phyloP scores from a whole-genome alignment of 495 filamentous ascomycete genomes.

The Viridothelium virens region DNA sequence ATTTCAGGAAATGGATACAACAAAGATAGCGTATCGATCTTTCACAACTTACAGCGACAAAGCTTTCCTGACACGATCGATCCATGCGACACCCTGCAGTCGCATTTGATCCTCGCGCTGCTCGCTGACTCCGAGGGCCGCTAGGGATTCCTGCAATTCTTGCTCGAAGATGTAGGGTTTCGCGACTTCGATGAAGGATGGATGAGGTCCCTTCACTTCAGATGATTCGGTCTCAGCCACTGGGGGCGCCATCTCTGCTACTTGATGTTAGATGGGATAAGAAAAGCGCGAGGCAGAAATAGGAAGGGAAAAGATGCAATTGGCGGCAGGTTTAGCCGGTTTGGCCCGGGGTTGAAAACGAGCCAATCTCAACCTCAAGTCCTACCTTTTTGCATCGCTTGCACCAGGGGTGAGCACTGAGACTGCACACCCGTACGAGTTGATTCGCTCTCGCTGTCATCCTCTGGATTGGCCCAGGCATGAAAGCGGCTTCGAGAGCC shows the following conservation, averaged over 20 bases:
- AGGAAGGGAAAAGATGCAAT: too few species aligned
- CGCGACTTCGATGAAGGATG: conserved; percentile 63
- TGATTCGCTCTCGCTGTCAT: too few species aligned
- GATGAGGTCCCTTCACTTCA: conserved; percentile 47
- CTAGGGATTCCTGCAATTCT: conserved; percentile 52
- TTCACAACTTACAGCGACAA: conserved; percentile 57
- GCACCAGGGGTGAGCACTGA: neutral
- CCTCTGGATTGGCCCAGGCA: too few species aligned
- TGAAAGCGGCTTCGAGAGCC: too few species aligned
- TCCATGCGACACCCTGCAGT: conserved; percentile 70
- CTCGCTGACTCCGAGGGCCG: conserved; percentile 46
- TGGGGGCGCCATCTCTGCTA: conserved; percentile 8
- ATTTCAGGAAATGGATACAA: conserved; percentile 11
- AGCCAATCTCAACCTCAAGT: neutral
- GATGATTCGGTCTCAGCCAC: too few species aligned
- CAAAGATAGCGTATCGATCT: conserved; percentile 9
- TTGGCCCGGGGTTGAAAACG: neutral
- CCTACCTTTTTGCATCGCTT: neutral
- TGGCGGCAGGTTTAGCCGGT: neutral
- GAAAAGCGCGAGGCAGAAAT: too few species aligned
- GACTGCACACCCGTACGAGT: neutral
- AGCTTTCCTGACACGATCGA: conserved; percentile 65
- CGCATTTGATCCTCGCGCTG: conserved; percentile 61
- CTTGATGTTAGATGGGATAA: neutral
- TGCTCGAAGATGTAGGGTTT: conserved; percentile 61